Evolutionary conservation across 108 stramenopile species (phyloP).

Genomic region (Discostella stelligeroides): DNA sequence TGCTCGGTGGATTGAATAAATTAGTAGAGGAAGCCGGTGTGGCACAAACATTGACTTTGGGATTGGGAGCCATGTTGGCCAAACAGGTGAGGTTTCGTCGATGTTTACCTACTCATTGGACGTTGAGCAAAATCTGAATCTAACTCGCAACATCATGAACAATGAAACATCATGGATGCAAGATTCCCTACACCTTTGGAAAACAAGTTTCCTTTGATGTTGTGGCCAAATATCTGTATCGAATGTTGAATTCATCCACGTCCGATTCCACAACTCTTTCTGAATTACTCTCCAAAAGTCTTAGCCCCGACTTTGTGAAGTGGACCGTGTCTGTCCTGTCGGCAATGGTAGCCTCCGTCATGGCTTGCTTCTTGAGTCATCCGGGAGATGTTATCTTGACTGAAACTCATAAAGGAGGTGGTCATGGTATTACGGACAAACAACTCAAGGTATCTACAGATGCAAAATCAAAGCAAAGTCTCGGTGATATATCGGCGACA

Average conservation of each 20-base stretch:
- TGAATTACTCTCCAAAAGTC: slow-evolving; percentile 21
- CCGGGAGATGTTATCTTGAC: slow-evolving; percentile 96
- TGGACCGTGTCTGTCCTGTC: slow-evolving; percentile 71
- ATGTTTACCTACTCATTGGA: too few species aligned
- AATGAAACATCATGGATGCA: neutral
- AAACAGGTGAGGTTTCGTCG: slow-evolving; percentile 89
- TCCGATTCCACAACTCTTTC: slow-evolving; percentile 15
- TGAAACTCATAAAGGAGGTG: slow-evolving; percentile 66
- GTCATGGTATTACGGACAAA: slow-evolving; percentile 23
- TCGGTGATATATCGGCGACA: slow-evolving; percentile 66
- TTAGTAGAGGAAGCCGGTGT: slow-evolving; percentile 76
- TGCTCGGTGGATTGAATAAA: slow-evolving; percentile 65
- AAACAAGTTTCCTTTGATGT: slow-evolving; percentile 92
- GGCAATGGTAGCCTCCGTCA: slow-evolving; percentile 74
- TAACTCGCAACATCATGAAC: too few species aligned
- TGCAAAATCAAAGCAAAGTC: slow-evolving; percentile 39
- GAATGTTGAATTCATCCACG: slow-evolving; percentile 34
- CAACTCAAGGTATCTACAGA: slow-evolving; percentile 38
- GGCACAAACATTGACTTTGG: slow-evolving; percentile 59
- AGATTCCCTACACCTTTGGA: slow-evolving; percentile 93
- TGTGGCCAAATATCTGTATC: slow-evolving; percentile 71
- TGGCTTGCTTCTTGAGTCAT: slow-evolving; percentile 91
- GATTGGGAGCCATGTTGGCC: slow-evolving; percentile 89
- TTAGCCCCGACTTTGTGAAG: slow-evolving; percentile 48
- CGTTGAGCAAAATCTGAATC: too few species aligned